Evolutionary conservation across 202 grass and related monocot genomes (phyloP), one percentile per base, ranked within the genome.

Genomic region (Panicum virgatum): DNA sequence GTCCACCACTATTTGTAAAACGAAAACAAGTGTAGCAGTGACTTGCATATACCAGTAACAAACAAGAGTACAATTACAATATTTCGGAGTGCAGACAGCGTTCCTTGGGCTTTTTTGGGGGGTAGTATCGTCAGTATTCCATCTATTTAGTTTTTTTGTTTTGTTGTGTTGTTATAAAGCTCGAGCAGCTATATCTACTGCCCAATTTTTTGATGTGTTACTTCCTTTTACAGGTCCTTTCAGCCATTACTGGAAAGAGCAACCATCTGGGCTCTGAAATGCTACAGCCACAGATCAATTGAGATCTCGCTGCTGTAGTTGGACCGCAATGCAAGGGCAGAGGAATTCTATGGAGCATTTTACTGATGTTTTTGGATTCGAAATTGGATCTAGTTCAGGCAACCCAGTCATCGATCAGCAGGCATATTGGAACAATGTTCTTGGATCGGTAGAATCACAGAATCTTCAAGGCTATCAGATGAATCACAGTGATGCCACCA

Each of bases 301-400:
- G 62, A 62, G 63, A 78, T 60, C 56, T 71, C 0, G 9, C 29
- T 57, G 22, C 51, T 22, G 25, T 63, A 54, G 38, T 40, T 63
- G 54, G n/a, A 26, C 18, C 27, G 82, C 70, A 85, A 98, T 96
- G 96, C 96, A 93, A 93, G 85, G 89, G 39, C 96, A 93, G 84
- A 90, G 80, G 86, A 98, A 90, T 63, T 90, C 93, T 15, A 50
- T 91, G 6, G 92, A 95, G 64, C 90, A 92, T 80, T 91, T 76
- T 38, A 7, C 93, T 57, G 87, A 96, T 70, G 65, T 92, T 32
- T 96, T 90, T 73, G 91, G 84, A 23, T 91, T 93, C 42, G 92
- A 98, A 14, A 69, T 88, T 51, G 90, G 81, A 59, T 90, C 89
- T n/a, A 90, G 47, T 87, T 91, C 94, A 38, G 85, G 86, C 42